Conservation (phyloP, 1,139 yeast genomes). For the Lizanozyma gosingica region DNA sequence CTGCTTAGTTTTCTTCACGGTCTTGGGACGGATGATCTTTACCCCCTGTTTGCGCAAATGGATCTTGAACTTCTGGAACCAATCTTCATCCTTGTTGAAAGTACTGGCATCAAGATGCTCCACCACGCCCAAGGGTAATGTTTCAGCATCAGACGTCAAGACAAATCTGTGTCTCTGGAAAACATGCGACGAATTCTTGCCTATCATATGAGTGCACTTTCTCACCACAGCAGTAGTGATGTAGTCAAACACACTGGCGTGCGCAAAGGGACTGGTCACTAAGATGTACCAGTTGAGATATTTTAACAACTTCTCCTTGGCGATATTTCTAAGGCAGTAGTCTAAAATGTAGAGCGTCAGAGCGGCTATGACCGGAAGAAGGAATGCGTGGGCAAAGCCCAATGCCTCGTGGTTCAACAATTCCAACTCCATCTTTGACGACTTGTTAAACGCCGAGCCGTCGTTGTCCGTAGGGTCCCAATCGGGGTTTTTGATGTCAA, state of each 20-base stretch:
- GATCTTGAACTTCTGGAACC: constrained; percentile 9
- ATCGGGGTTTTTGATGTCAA: constrained; percentile 18
- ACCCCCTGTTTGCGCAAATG: constrained; percentile 11
- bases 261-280: constrained; percentile 17
- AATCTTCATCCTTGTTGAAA: constrained; percentile 11
- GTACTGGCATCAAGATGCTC: constrained; percentile 11
- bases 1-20: constrained; percentile 18
- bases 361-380: constrained; percentile 35
- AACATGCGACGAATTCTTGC: constrained; percentile 9
- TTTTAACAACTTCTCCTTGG: constrained; percentile 16
- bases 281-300: constrained; percentile 24
- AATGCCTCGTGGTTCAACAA: constrained; percentile 7
- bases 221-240: constrained; percentile 14
- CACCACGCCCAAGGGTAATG: constrained; percentile 19
- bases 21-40: constrained; percentile 10
- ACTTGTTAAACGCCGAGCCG: constrained; percentile 12
- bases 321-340: constrained; percentile 21
- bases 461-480: constrained; percentile 44
- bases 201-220: constrained; percentile 10
- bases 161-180: constrained; percentile 19
- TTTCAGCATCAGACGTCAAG: constrained; percentile 18
- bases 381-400: constrained; percentile 17
- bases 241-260: constrained; percentile 13
- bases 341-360: constrained; percentile 24
- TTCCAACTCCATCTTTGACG: constrained; percentile 12